A percentile compares a stretch with the other conserved stretches of the same genome.
These are phyloP conservation scores for Clonostachys sp. DNA, from an alignment of 2,329 filamentous ascomycete genomes.

Conservation along the genomic window DNA sequence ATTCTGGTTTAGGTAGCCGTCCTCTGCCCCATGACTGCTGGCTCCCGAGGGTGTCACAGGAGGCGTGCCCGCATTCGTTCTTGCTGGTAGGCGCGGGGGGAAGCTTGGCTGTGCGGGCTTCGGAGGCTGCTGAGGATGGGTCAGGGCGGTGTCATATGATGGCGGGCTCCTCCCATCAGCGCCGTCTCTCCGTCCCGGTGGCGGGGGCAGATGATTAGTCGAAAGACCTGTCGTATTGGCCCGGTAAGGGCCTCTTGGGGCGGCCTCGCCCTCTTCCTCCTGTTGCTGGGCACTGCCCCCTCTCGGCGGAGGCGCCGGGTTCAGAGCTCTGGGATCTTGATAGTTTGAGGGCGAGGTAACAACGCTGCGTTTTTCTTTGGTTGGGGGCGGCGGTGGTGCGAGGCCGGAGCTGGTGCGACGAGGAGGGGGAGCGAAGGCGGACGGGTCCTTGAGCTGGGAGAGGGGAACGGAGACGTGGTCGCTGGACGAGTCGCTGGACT, in stretches of 20 bases:
- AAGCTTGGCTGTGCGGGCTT: slow-evolving; percentile 48
- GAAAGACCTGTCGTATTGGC: slow-evolving; percentile 67
- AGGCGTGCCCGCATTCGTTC: slow-evolving; percentile 26
- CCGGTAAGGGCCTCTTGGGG: slow-evolving; percentile 53
- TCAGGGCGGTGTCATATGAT: slow-evolving; percentile 16
- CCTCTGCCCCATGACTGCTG: slow-evolving; percentile 13
- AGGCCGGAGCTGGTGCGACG: slow-evolving; percentile 45
- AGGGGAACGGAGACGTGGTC: slow-evolving; percentile 53
- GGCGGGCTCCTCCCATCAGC: slow-evolving; percentile 23
- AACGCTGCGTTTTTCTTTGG: slow-evolving; percentile 14
- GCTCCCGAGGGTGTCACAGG: slow-evolving; percentile 31
- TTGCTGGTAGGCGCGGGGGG: slow-evolving; percentile 61
- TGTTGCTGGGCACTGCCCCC: slow-evolving; percentile 2
- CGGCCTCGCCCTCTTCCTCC: slow-evolving; percentile 16
- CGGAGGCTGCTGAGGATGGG: slow-evolving; percentile 29
- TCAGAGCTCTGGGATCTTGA: slow-evolving; percentile 16
- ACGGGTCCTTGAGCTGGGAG: slow-evolving; percentile 67
- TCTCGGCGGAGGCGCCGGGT: slow-evolving; percentile 7
- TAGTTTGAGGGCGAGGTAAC: slow-evolving; percentile 24
- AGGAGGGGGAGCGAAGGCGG: slow-evolving; percentile 76
- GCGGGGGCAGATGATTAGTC: slow-evolving; percentile 65
- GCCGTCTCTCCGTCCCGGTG: slow-evolving; percentile 52
- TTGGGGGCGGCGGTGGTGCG: slow-evolving; percentile 14
- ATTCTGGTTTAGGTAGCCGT: slow-evolving; percentile 40
- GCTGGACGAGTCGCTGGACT: slow-evolving; percentile 17